Percentiles rank a stretch among this genome's conserved stretches.
phyloP scores from a whole-genome alignment of 805 yeast genomes.

The Saccharomycopsis lassenensis region DNA sequence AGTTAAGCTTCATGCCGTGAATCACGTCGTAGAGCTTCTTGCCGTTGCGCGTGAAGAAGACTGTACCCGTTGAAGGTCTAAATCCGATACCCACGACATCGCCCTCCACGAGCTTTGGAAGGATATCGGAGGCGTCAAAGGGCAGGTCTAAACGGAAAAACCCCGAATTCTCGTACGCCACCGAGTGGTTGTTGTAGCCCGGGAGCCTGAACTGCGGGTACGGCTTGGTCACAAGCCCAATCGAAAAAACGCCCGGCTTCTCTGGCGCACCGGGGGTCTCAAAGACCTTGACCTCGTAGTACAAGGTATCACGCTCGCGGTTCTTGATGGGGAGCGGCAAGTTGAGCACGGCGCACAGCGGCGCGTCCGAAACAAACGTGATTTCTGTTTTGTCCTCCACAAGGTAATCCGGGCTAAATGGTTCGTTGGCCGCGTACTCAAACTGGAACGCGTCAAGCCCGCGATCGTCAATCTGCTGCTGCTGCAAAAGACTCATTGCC shows the following conservation, averaged over 20 bases:
- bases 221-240: conserved; percentile 63
- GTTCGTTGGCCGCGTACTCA: conserved; percentile 1
- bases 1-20: conserved; percentile 38
- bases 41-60: conserved; percentile 92
- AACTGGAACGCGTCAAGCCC: conserved; percentile 18
- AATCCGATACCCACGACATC: conserved; percentile 93
- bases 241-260: conserved; percentile 32
- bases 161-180: conserved; percentile 68
- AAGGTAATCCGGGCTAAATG: conserved; percentile 5
- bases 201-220: conserved; percentile 70
- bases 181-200: conserved; percentile 57
- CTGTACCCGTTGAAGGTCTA: conserved; percentile 68
- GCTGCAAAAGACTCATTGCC: conserved; percentile 9
- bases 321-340: conserved; percentile 15
- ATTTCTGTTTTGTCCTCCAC: conserved; percentile 18
- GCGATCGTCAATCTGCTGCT: conserved; percentile 16
- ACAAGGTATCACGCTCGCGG: conserved; percentile 36
- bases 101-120: conserved; percentile 50
- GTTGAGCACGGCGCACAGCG: conserved; percentile 14
- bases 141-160: conserved; percentile 57
- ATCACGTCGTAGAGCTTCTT: conserved; percentile 77
- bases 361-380: conserved; percentile 7
- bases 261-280: conserved; percentile 22
- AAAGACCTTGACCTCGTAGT: conserved; percentile 52
- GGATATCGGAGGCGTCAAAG: conserved; percentile 31